A percentile compares a stretch with the other conserved stretches of the same genome.
phyloP scores from a whole-genome alignment of 495 filamentous ascomycete species.

The Talaromyces trachyspermus region DNA sequence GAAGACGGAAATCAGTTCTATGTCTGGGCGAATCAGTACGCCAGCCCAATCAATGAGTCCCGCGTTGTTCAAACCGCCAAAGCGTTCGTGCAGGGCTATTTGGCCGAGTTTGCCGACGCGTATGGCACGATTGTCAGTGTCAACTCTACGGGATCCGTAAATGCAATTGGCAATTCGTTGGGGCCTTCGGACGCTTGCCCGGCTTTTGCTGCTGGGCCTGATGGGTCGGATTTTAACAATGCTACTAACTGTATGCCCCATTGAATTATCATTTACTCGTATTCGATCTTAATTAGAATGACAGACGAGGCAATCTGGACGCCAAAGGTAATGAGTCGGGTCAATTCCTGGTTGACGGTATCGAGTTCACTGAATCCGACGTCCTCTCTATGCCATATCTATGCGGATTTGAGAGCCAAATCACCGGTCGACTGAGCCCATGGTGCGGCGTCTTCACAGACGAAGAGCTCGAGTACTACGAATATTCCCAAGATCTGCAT shows the following conservation, averaged over 20 bases:
- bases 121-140: slow-evolving; percentile 44
- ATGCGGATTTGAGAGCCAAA: slow-evolving; percentile 54
- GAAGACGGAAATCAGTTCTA: slow-evolving; percentile 44
- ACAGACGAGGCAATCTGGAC: slow-evolving; percentile 40
- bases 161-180: slow-evolving; percentile 44
- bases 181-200: slow-evolving; percentile 50
- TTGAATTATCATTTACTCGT: not conserved
- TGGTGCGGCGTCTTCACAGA: slow-evolving; percentile 49
- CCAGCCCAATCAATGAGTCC: slow-evolving; percentile 44
- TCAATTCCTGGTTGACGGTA: slow-evolving; percentile 42
- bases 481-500: slow-evolving; percentile 52
- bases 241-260: slow-evolving; percentile 23
- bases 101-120: slow-evolving; percentile 36
- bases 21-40: slow-evolving; percentile 52
- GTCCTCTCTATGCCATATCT: slow-evolving; percentile 50
- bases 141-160: slow-evolving; percentile 34
- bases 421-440: slow-evolving; percentile 43
- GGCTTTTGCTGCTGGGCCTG: slow-evolving; percentile 29
- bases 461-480: slow-evolving; percentile 45
- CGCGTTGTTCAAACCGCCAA: slow-evolving; percentile 16
- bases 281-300: slow-evolving; percentile 11
- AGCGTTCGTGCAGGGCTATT: slow-evolving; percentile 47
- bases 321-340: slow-evolving; percentile 39
- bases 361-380: slow-evolving; percentile 42
- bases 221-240: slow-evolving; percentile 45